phyloP scores from a whole-genome alignment of 179 eudicot genomes.

The Patellifolia procumbens region DNA sequence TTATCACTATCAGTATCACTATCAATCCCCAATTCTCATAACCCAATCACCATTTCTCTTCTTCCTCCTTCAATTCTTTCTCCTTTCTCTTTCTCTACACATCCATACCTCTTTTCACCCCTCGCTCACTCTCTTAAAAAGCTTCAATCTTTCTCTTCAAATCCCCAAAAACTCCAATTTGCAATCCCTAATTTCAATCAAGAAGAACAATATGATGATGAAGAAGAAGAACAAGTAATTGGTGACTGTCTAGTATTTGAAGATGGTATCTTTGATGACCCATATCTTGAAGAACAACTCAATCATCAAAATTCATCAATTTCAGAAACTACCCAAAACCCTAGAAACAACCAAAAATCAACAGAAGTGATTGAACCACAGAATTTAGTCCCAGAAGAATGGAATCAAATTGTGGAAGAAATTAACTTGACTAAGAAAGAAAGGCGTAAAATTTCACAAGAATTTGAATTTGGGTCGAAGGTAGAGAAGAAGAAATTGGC shows the following conservation, averaged over 20 bases:
- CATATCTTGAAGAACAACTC: conserved; percentile 37
- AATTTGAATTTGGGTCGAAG: conserved; percentile 62
- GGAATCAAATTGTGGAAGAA: conserved; percentile 61
- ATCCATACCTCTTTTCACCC: conserved; percentile 1
- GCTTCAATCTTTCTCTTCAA: conserved; percentile 20
- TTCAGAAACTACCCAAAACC: conserved; percentile 3
- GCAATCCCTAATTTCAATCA: background rate
- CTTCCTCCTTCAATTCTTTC: conserved; percentile 4
- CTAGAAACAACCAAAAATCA: background rate
- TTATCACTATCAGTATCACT: background rate
- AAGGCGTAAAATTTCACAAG: conserved; percentile 62
- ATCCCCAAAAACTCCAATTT: conserved; percentile 10
- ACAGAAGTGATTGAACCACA: conserved; percentile 39
- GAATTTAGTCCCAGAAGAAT: conserved; percentile 71
- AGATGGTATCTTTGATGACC: conserved; percentile 84
- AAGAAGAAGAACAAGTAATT: conserved; percentile 61
- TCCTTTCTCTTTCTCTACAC: conserved; percentile 16
- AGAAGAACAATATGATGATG: conserved; percentile 28
- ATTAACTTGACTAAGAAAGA: conserved; percentile 78
- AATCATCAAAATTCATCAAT: conserved; percentile 15
- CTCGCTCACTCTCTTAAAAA: conserved; percentile 14
- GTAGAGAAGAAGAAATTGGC: conserved; percentile 49
- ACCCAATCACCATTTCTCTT: background rate
- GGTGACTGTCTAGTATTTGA: conserved; percentile 90
- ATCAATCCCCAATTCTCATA: background rate